Percentiles rank a stretch among this genome's conserved stretches.
Conservation (phyloP, 225 moss, liverwort and hornwort genomes). For the Neckera pumila region DNA sequence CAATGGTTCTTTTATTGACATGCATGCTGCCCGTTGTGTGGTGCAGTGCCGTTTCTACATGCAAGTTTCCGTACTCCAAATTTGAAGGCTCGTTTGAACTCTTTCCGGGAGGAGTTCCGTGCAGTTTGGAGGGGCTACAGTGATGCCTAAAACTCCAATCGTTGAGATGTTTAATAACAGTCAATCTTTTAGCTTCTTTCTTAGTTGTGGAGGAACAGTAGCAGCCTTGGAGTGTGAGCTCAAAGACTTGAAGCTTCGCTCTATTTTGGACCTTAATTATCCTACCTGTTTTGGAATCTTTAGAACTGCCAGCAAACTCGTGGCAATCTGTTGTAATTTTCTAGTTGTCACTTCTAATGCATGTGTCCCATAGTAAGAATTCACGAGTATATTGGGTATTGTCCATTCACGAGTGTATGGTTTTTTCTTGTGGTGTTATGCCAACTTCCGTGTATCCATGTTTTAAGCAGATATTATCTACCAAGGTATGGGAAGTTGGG, state of each 20-base stretch:
- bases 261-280: neutral
- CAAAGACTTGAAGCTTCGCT: constrained; percentile 3
- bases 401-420: too few relatives aligned
- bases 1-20: neutral
- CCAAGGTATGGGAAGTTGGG: too few relatives aligned
- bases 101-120: constrained; percentile 62
- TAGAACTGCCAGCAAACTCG: constrained; percentile 23
- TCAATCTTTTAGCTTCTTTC: neutral
- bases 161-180: neutral
- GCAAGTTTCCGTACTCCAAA: constrained; percentile 68
- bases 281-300: constrained; percentile 7
- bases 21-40: neutral
- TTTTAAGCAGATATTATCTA: neutral
- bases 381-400: neutral
- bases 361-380: neutral
- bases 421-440: neutral
- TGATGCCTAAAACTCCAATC: constrained; percentile 21
- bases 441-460: neutral
- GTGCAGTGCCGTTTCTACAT: constrained; percentile 50
- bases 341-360: constrained; percentile 1
- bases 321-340: constrained; percentile 24
- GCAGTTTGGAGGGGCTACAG: constrained; percentile 68
- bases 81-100: constrained; percentile 61
- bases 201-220: constrained; percentile 5
- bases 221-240: constrained; percentile 17